A percentile compares a stretch with the other conserved stretches of the same genome.
Evolutionary conservation across 2,329 filamentous ascomycete genomes (phyloP).

Genomic region (Xylariaceae sp.): DNA sequence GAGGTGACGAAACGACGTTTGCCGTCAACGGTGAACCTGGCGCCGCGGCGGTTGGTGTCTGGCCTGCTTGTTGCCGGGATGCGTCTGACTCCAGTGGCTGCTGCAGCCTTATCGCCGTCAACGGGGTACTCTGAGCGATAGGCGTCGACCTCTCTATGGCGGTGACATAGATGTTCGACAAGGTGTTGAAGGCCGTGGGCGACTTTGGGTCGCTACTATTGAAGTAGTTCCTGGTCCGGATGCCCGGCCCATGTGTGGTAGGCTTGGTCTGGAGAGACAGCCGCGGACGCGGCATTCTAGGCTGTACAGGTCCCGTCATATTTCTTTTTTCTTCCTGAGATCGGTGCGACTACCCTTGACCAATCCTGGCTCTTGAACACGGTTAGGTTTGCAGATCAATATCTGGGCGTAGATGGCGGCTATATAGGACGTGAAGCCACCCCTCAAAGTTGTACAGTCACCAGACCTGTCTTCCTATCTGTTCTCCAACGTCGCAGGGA

Average conservation of each 20-base stretch:
- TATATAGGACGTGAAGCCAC: background rate
- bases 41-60: conserved; percentile 43
- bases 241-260: conserved; percentile 32
- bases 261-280: conserved; percentile 53
- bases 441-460: background rate
- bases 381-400: background rate
- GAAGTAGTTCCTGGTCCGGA: conserved; percentile 38
- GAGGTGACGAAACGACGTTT: conserved; percentile 44
- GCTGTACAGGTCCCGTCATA: conserved; percentile 35
- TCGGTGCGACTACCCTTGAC: conserved; percentile 2
- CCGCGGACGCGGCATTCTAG: conserved; percentile 45
- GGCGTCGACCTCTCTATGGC: conserved; percentile 56
- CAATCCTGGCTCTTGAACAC: background rate
- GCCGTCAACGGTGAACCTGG: conserved; percentile 52
- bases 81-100: conserved; percentile 34
- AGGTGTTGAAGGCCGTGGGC: conserved; percentile 60
- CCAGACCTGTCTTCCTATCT: background rate
- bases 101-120: conserved; percentile 46
- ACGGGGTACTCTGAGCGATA: conserved; percentile 38
- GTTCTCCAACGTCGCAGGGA: conserved; percentile 21
- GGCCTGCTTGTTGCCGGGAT: conserved; percentile 32
- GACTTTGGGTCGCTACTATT: conserved; percentile 51
- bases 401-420: background rate
- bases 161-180: conserved; percentile 60
- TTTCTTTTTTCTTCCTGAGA: conserved; percentile 12